A percentile compares a stretch with the other conserved stretches of the same genome.
Conservation (phyloP, 768 basidiomycete genomes). For the Lactarius hengduanensis region DNA sequence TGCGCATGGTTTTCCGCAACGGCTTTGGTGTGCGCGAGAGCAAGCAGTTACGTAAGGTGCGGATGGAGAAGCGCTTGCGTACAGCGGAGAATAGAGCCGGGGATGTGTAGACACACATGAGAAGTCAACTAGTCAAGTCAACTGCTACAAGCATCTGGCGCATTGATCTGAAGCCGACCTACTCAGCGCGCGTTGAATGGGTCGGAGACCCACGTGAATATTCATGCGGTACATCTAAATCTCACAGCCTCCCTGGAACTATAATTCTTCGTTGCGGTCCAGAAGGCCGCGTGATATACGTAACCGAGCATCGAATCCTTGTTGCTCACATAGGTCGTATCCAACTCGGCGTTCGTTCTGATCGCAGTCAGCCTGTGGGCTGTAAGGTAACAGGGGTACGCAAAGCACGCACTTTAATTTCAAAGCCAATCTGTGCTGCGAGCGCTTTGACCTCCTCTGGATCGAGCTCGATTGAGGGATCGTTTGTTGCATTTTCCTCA, state of each 20-base stretch:
- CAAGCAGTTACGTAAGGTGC: slow-evolving; percentile 46
- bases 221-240: background rate
- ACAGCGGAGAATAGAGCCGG: background rate
- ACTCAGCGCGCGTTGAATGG: background rate
- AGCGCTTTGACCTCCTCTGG: slow-evolving; percentile 86
- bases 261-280: slow-evolving; percentile 60
- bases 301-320: slow-evolving; percentile 83
- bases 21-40: slow-evolving; percentile 68
- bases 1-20: slow-evolving; percentile 56
- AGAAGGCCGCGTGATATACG: slow-evolving; percentile 81
- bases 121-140: background rate
- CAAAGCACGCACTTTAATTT: slow-evolving; percentile 60
- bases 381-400: background rate
- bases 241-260: background rate
- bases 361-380: slow-evolving; percentile 3
- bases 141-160: background rate
- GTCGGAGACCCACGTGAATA: background rate
- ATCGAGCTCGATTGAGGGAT: slow-evolving; percentile 82
- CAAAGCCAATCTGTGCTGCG: slow-evolving; percentile 73
- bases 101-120: background rate
- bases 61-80: slow-evolving; percentile 35
- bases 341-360: slow-evolving; percentile 80
- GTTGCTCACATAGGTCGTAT: slow-evolving; percentile 87
- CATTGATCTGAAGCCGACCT: background rate
- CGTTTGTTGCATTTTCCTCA: slow-evolving; percentile 81